Evolutionary conservation across 2,329 filamentous ascomycete species (phyloP), one percentile per base, ranked within the genome.

Genomic region (Colletotrichum musae): DNA sequence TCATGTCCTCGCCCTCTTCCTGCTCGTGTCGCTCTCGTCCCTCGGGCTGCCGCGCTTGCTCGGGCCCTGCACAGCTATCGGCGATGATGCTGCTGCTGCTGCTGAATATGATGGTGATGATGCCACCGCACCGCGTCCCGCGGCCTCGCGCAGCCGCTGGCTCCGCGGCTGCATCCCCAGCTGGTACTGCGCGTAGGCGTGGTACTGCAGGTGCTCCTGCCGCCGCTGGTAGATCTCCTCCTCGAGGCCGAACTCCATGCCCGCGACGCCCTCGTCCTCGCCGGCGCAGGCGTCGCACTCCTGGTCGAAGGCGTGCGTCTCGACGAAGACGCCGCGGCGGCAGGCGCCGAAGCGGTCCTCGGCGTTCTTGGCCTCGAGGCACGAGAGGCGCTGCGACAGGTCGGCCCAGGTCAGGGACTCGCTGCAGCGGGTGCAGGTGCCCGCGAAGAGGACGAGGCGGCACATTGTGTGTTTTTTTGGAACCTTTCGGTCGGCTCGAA

Each of bases 361-460:
- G 24, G 78, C 79, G 75, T 86, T 86, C 73, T 86, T 86, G 45
- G 84, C 83, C 70, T 85, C 80, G 58, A 86, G 81, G 64, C 84
- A 86, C 7, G 81, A 83, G 3, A 86, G 78, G 71, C 83, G 76
- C 73, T 86, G 84, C 13, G 80, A 77, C 21, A 86, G 77, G 9
- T 85, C 82, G 28, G 80, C 75, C 84, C 84, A 84, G 16, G 77
- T 81, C 61, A 83, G 80, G 52, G 69, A 72, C 6, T 79, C 75
- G 48, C 75, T 78, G 74, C 84, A 86, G 56, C 77, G 78, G 45
- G 82, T 81, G 76, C 84, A 86, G 48, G 75, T 74, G 54, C 84
- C 84, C 47, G 74, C 74, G 73, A 85, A 86, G 51, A 81, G 74
- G 52, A 86, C 73, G 74, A 84, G 78, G 63, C 84, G 84, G 75